Percentiles rank a stretch among this genome's conserved stretches.
Evolutionary conservation across 345 rosid genomes (phyloP).

Genomic region (Melaleuca quinquenervia): DNA sequence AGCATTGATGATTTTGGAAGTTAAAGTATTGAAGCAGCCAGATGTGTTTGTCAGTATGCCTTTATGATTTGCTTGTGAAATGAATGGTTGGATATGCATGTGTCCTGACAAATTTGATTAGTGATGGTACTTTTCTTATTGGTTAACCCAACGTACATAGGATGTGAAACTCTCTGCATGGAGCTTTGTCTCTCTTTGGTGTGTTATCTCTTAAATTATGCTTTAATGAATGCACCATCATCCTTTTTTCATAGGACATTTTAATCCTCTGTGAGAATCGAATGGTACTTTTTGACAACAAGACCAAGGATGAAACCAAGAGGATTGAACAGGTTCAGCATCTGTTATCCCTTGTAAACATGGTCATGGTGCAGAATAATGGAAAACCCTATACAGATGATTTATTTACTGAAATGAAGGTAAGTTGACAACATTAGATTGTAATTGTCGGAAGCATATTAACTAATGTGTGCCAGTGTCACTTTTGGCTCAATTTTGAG

Average conservation of each 20-base stretch:
- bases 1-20: background rate
- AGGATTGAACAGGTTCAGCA: conserved; percentile 43
- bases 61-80: background rate
- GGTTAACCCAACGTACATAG: background rate
- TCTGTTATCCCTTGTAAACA: conserved; percentile 57
- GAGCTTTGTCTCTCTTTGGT: background rate
- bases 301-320: conserved; percentile 47
- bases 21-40: background rate
- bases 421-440: background rate
- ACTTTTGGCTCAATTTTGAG: background rate
- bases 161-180: background rate
- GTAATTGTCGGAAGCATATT: background rate
- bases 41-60: background rate
- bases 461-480: background rate
- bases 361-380: conserved; percentile 36
- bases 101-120: background rate
- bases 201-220: background rate
- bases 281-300: conserved; percentile 68
- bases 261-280: conserved; percentile 51
- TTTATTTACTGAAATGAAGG: conserved; percentile 60
- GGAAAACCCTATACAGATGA: conserved; percentile 79
- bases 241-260: conserved; percentile 41
- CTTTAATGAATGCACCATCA: background rate
- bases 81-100: background rate
- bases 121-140: background rate